Base-by-base conservation (phyloP, 2,329 filamentous ascomycete genomes). In the Alternaria sp. region DNA sequence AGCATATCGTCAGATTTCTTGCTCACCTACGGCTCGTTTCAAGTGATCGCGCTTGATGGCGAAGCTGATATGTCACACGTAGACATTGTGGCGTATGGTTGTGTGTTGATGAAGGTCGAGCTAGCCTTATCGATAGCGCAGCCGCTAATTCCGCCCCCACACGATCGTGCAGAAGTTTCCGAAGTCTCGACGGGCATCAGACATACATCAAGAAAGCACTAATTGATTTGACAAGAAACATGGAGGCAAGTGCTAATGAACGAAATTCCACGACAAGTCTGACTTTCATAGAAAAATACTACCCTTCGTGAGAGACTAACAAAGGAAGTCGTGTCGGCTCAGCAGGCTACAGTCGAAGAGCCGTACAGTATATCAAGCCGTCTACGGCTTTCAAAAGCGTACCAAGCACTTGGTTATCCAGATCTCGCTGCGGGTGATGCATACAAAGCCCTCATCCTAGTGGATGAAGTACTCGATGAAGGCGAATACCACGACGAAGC, bases 401-500 rank as follows among this genome's bases (percentile, higher is more conserved):
- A 97, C 79, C 86, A 89, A 15, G 83, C 88, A 49, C 85, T 97
- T 50, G 92, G 89, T 40, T 98, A 97, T 79, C 93, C 93, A 0
- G 96, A 99, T 78, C 87, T 99, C 43, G 93, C 93, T 6, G 90
- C 91, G 11, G 93, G 93, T 32, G 94, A 97, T 83, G 93, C 93
- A 6, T 98, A 98, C 78, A 90, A 91, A 59, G 93, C 94, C 1
- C 85, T 98, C n/a, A 87, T 97, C 5, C 83, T 99, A 50, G 87
- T 91, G 15, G 95, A 98, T 75, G 93, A 96, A 68, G 86, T 93
- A 36, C 81, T 85, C 67, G 90, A 96, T 59, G 91, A 95, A 65
- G 87, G 88, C 43, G 94, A 97, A 79, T 96, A 93, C 73, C 90
- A 96, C 75, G 89, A 93, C 15, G 82, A 87, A 70, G 89, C 90